Conservation (phyloP, 441 rosid species). For the Gossypium gossypioides region DNA sequence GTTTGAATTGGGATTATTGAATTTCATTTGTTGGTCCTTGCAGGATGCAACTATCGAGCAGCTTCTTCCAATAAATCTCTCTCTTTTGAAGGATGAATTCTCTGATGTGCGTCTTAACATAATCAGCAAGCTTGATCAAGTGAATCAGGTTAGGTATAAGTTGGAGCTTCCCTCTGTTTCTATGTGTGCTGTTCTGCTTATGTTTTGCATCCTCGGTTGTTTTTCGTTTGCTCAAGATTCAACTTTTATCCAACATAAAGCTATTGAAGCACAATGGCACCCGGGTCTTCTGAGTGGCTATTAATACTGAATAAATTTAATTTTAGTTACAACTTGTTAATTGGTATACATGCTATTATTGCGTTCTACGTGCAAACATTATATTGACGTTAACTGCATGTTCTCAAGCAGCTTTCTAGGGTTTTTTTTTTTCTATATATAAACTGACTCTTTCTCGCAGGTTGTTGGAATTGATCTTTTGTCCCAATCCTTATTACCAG, state of each 20-base stretch:
- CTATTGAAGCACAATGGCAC: background rate
- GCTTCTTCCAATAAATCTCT: slow-evolving; percentile 85
- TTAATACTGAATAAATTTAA: background rate
- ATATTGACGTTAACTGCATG: background rate
- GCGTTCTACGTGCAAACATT: background rate
- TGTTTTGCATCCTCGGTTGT: background rate
- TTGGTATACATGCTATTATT: background rate
- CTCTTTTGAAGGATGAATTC: slow-evolving; percentile 88
- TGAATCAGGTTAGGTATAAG: slow-evolving; percentile 61
- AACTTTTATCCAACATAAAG: background rate
- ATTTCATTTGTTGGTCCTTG: slow-evolving; percentile 19
- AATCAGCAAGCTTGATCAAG: slow-evolving; percentile 98
- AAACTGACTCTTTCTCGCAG: slow-evolving; percentile 29
- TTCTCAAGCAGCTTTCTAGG: background rate
- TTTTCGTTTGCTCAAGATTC: background rate
- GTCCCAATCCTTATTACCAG: slow-evolving; percentile 87
- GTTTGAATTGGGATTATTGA: slow-evolving; percentile 13
- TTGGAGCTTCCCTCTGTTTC: slow-evolving; percentile 5
- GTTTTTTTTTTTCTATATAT: background rate
- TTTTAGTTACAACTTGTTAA: background rate
- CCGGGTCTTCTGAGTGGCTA: background rate
- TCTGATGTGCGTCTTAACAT: slow-evolving; percentile 91
- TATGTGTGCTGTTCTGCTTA: background rate
- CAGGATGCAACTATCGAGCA: slow-evolving; percentile 94
- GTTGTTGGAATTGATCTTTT: slow-evolving; percentile 92